Percentiles rank a stretch among this genome's conserved stretches.
phyloP scores from a whole-genome alignment of 306 rosid species.

The Lathyrus sativus region DNA sequence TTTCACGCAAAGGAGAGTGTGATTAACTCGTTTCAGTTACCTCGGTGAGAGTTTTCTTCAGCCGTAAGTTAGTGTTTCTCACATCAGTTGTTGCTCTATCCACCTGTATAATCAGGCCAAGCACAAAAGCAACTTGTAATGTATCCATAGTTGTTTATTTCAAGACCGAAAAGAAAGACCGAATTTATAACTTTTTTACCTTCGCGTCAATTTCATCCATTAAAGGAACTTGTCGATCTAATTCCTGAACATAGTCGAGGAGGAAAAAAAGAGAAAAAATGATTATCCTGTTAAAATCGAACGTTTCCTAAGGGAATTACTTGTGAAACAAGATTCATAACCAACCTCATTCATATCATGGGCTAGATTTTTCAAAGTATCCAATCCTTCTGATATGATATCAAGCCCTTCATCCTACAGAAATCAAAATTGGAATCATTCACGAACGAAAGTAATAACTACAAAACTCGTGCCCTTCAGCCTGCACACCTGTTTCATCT shows the following conservation, averaged over 20 bases:
- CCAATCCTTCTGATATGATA: constrained; percentile 90
- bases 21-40: constrained; percentile 44
- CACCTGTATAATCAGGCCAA: constrained; percentile 53
- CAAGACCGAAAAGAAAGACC: not conserved
- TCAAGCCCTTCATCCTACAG: constrained; percentile 85
- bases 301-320: constrained; percentile 14
- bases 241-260: constrained; percentile 58
- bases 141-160: constrained; percentile 22
- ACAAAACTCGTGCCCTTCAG: constrained; percentile 25
- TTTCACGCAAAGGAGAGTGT: constrained; percentile 6
- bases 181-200: constrained; percentile 43
- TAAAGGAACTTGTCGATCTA: constrained; percentile 86
- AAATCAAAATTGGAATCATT: constrained; percentile 32
- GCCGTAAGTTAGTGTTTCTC: constrained; percentile 67
- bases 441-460: constrained; percentile 19
- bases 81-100: constrained; percentile 69
- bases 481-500: constrained; percentile 72
- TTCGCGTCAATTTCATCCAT: constrained; percentile 83
- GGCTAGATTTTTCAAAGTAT: constrained; percentile 70
- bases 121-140: constrained; percentile 22
- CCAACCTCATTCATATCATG: constrained; percentile 89
- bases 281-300: constrained; percentile 31
- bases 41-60: constrained; percentile 71
- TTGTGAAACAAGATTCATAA: constrained; percentile 24
- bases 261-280: constrained; percentile 1